These are phyloP conservation scores for Mentha longifolia DNA, from an alignment of 257 asterid genomes.

Conservation along the genomic window DNA sequence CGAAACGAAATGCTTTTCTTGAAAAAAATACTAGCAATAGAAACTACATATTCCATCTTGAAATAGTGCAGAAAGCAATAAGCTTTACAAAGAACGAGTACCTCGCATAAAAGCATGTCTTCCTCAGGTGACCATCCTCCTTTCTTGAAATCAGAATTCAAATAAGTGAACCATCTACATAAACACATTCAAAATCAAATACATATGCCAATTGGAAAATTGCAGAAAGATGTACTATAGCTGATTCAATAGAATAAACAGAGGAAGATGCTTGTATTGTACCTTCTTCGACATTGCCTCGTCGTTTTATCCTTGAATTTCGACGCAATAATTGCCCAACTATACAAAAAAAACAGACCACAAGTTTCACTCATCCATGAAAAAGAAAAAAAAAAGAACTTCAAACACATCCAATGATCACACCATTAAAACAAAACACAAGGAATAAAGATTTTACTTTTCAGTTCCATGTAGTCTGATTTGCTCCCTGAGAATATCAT, in stretches of 20 bases:
- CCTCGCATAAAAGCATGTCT: conserved; percentile 97
- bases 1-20: background rate
- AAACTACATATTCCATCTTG: conserved; percentile 7
- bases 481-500: conserved; percentile 93
- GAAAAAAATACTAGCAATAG: background rate
- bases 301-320: conserved; percentile 94
- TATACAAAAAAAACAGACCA: conserved; percentile 41
- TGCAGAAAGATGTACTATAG: conserved; percentile 9
- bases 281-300: conserved; percentile 99
- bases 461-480: conserved; percentile 90
- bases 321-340: conserved; percentile 94
- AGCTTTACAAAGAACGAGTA: conserved; percentile 22
- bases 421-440: conserved; percentile 28
- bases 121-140: conserved; percentile 99
- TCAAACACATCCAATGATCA: conserved; percentile 33
- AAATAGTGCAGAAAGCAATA: conserved; percentile 26
- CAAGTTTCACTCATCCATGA: conserved; percentile 28
- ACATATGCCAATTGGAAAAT: conserved; percentile 8
- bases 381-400: conserved; percentile 19
- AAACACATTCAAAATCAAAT: conserved; percentile 30
- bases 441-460: conserved; percentile 55
- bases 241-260: conserved; percentile 26
- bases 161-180: conserved; percentile 94
- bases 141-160: conserved; percentile 98
- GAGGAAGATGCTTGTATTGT: conserved; percentile 29